Conservation (phyloP, 164 flowering plant species). For the Euptelea pleiosperma region DNA sequence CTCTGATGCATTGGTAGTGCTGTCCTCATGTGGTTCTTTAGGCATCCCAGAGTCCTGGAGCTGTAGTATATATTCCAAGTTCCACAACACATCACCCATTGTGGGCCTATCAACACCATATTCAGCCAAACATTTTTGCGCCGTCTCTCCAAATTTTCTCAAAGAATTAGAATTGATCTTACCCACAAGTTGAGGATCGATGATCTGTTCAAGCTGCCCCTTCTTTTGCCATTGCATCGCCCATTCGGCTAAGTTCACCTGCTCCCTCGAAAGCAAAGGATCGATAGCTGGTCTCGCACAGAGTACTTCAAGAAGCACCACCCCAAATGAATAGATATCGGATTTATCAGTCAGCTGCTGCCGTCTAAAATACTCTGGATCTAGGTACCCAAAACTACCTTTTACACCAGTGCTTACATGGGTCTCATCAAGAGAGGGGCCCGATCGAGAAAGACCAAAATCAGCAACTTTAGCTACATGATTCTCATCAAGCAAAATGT, state of each 20-base stretch:
- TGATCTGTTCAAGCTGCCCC: conserved; percentile 23
- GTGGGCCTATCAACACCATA: conserved; percentile 33
- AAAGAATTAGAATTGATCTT: conserved; percentile 23
- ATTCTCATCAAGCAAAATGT: conserved; percentile 26
- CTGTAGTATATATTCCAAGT: conserved; percentile 33
- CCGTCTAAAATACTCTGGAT: conserved; percentile 28
- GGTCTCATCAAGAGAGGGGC: conserved; percentile 21
- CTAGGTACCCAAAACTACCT: conserved; percentile 35
- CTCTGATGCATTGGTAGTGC: conserved; percentile 9
- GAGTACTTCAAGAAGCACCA: conserved; percentile 28
- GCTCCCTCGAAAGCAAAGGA: conserved; percentile 20
- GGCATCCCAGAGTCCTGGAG: conserved; percentile 27
- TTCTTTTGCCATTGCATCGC: conserved; percentile 26
- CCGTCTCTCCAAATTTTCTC: conserved; percentile 29
- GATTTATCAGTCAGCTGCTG: conserved; percentile 30
- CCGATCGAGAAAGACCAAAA: conserved; percentile 29
- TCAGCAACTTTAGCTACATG: conserved; percentile 30
- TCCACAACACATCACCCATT: conserved; percentile 42
- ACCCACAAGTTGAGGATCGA: conserved; percentile 26
- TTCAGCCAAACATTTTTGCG: conserved; percentile 33
- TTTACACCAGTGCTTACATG: conserved; percentile 33
- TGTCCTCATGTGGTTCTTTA: conserved; percentile 27
- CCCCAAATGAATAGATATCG: conserved; percentile 35
- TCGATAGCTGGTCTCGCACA: conserved; percentile 28
- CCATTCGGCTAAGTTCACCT: conserved; percentile 29